Conservation (phyloP, 106 monocot species). For the Gastrodia elata region DNA sequence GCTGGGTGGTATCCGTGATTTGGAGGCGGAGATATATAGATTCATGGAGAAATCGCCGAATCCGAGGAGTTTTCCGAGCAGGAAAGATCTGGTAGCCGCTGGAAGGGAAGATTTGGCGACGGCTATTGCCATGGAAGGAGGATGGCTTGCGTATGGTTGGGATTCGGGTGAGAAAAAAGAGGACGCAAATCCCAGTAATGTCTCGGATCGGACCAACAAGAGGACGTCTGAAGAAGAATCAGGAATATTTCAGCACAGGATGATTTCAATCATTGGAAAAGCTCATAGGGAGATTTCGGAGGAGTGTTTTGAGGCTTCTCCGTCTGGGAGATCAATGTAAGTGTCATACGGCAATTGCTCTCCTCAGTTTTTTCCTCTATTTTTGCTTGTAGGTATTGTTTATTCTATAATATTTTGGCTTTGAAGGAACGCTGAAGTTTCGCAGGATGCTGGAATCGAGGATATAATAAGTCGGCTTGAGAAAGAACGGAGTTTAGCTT, state of each 20-base stretch:
- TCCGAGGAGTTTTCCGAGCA: slow-evolving; percentile 48
- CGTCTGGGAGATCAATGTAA: slow-evolving; percentile 27
- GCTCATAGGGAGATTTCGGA: not conserved
- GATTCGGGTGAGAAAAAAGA: slow-evolving; percentile 7
- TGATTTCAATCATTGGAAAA: not conserved
- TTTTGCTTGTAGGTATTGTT: not conserved
- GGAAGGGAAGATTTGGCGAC: slow-evolving; percentile 61
- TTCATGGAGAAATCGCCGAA: slow-evolving; percentile 68
- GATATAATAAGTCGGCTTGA: slow-evolving; percentile 33
- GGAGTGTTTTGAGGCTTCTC: slow-evolving; percentile 12
- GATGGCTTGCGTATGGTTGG: slow-evolving; percentile 57
- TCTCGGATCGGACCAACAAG: not conserved
- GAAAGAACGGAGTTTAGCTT: slow-evolving; percentile 29
- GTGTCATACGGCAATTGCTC: not conserved
- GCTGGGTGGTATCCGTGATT: not conserved
- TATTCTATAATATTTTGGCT: not conserved
- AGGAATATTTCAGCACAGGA: not conserved
- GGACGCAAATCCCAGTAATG: not conserved
- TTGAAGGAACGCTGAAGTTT: slow-evolving; percentile 13
- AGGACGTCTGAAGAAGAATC: not conserved
- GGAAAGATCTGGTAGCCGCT: slow-evolving; percentile 39
- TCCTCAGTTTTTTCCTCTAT: not conserved
- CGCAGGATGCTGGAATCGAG: slow-evolving; percentile 18
- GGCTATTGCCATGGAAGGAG: slow-evolving; percentile 40
- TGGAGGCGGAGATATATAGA: slow-evolving; percentile 62